Evolutionary conservation across 495 filamentous ascomycete species (phyloP).

Genomic region (Penicillium bovifimosum): DNA sequence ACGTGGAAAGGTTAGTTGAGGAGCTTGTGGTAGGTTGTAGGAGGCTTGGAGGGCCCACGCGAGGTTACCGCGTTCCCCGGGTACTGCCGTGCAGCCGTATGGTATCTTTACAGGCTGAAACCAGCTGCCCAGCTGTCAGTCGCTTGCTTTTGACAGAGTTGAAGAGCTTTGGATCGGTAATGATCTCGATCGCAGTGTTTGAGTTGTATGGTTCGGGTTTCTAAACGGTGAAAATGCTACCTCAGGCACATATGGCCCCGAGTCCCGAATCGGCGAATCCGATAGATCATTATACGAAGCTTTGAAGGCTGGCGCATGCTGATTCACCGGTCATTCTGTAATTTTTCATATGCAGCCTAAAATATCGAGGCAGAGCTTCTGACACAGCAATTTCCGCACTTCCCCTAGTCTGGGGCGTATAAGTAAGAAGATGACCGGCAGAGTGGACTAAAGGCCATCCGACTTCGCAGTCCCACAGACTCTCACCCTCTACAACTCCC

Average conservation of each 20-base stretch:
- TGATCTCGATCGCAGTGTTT: not conserved
- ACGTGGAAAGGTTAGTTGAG: slow-evolving; percentile 9
- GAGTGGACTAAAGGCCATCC: slow-evolving; percentile 5
- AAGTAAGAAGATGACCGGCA: not conserved
- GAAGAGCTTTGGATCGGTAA: not conserved
- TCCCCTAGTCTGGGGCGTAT: not conserved
- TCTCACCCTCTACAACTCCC: slow-evolving; percentile 10
- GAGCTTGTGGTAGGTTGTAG: slow-evolving; percentile 18
- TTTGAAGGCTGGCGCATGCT: not conserved
- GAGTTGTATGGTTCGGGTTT: not conserved
- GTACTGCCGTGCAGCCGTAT: slow-evolving; percentile 20
- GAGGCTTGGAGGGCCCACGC: slow-evolving; percentile 32
- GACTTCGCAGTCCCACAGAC: slow-evolving; percentile 15
- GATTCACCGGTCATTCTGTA: not conserved
- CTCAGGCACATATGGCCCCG: slow-evolving; percentile 1
- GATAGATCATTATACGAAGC: not conserved
- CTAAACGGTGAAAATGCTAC: not conserved
- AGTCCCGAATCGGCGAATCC: not conserved
- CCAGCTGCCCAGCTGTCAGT: slow-evolving; percentile 4
- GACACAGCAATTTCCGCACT: not conserved
- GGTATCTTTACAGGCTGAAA: slow-evolving; percentile 12
- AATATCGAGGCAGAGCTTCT: not conserved
- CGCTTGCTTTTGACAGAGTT: not conserved
- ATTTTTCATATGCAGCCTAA: not conserved
- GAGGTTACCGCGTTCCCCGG: slow-evolving; percentile 35